Evolutionary conservation across 2,329 filamentous ascomycete genomes (phyloP).

Genomic region (Fusarium sp.): DNA sequence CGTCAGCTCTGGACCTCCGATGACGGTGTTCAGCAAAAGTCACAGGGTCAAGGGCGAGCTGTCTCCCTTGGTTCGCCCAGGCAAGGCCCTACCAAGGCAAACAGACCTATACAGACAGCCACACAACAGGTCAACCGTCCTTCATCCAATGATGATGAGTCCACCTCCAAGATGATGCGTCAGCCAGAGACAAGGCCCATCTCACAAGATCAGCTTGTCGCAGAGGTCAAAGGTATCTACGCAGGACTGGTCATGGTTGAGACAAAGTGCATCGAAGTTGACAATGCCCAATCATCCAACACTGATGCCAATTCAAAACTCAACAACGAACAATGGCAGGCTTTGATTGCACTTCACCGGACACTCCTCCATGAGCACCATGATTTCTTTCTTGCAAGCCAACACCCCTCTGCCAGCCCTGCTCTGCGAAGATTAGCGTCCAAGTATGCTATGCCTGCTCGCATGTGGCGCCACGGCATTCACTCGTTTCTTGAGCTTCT

Average conservation of each 20-base stretch:
- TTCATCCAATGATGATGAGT: slow-evolving; percentile 10
- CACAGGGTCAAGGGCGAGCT: slow-evolving; percentile 11
- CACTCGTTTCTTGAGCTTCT: slow-evolving; percentile 84
- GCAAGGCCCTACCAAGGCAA: slow-evolving; percentile 6
- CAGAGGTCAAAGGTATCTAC: slow-evolving; percentile 86
- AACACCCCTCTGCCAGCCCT: slow-evolving; percentile 81
- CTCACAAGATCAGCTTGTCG: slow-evolving; percentile 79
- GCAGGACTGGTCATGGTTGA: slow-evolving; percentile 87
- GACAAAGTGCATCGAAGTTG: slow-evolving; percentile 85
- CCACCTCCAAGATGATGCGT: slow-evolving; percentile 19
- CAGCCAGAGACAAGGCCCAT: slow-evolving; percentile 54
- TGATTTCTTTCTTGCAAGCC: slow-evolving; percentile 86
- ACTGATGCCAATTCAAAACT: slow-evolving; percentile 55
- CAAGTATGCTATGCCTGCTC: slow-evolving; percentile 89
- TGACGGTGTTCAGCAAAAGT: slow-evolving; percentile 28
- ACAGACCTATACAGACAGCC: background rate
- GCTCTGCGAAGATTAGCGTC: slow-evolving; percentile 74
- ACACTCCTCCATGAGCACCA: slow-evolving; percentile 85
- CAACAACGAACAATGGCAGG: slow-evolving; percentile 81
- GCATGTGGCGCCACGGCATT: slow-evolving; percentile 95
- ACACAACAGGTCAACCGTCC: background rate
- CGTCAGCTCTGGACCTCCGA: slow-evolving; percentile 45
- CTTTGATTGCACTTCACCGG: slow-evolving; percentile 81
- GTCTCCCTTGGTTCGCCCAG: slow-evolving; percentile 1
- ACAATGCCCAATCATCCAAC: slow-evolving; percentile 66